Base-by-base conservation (phyloP, 1,284 basidiomycete species). In the Kwoniella shivajii region DNA sequence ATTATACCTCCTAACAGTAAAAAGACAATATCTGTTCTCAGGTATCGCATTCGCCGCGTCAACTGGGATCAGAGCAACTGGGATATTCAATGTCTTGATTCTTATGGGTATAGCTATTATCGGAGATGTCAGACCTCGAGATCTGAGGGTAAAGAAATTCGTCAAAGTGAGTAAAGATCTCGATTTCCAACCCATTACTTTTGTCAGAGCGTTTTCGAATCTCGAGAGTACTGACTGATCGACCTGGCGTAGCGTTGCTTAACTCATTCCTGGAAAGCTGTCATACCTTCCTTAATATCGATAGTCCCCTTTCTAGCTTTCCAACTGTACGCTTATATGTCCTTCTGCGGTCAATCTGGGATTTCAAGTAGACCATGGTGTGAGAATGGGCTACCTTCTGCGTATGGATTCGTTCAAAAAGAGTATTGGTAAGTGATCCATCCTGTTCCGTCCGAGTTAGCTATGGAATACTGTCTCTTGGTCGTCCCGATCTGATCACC, bases 321-420 rank as follows among this genome's bases (percentile, higher is more conserved):
- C 71, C 89, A 96, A 73, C 74, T 78, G 36, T 79, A 81, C 56
- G 87, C 86, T 1, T 91, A 88, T 69, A 43, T 61, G 9, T 69
- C 79, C 0, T 92, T 92, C 69, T 97, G 94, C 67, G 57, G 34
- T 4, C 29, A 56, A 2, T 27, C 34, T 1, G 36, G n/a, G 27
- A n/a, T 7, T 1, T 30, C n/a, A 7, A 50, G 43, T 18, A 60
- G 79, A 37, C 76, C 79, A 1, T 97, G 92, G 93, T 97, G 94
- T 73, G 50, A 68, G 0, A 59, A 69, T 0, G 43, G 68, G 3
- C 64, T 86, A 1, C 91, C 92, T 0, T 82, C 85, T 14, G 85
- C 90, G 43, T 98, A 98, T 73, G 79, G 83, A n/a, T 86, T 89
- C 67, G 89, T 90, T 1, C 95, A 98, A 75, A 77, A 78, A 0